phyloP scores from a whole-genome alignment of 2,329 filamentous ascomycete genomes.

The Leptographium lundbergii region DNA sequence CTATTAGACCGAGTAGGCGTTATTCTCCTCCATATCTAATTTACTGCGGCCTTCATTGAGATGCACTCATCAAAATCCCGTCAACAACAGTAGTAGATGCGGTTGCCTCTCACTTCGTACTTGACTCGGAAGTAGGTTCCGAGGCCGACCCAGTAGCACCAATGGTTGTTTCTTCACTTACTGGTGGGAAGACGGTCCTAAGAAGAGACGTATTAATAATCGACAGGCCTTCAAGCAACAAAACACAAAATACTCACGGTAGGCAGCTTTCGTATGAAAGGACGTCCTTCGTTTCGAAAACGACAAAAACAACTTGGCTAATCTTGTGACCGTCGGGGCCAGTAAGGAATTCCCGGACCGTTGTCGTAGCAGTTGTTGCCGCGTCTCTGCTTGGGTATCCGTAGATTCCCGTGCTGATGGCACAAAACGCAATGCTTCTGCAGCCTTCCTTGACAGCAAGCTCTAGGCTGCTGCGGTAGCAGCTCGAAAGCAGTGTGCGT shows the following conservation, averaged over 20 bases:
- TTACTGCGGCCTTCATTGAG: too few species aligned
- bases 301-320: constrained; percentile 72
- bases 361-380: constrained; percentile 54
- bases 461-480: constrained; percentile 61
- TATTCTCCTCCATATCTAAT: too few species aligned
- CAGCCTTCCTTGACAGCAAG: constrained; percentile 57
- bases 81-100: too few species aligned
- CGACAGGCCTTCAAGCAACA: not conserved
- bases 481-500: constrained; percentile 37
- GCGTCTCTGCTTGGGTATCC: constrained; percentile 70
- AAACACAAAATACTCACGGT: constrained; percentile 49
- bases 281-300: constrained; percentile 68
- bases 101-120: too few species aligned
- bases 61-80: too few species aligned
- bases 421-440: constrained; percentile 67
- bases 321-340: constrained; percentile 35
- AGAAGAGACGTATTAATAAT: not conserved
- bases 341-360: constrained; percentile 43
- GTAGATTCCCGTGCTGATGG: constrained; percentile 80
- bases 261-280: constrained; percentile 55
- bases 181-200: constrained; percentile 19
- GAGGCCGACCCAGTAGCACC: not conserved
- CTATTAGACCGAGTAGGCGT: too few species aligned
- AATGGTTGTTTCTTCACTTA: constrained; percentile 4
- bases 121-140: not conserved